These are phyloP conservation scores for Candida dubliniensis DNA, from an alignment of 1,139 yeast species.

Conservation along the genomic window DNA sequence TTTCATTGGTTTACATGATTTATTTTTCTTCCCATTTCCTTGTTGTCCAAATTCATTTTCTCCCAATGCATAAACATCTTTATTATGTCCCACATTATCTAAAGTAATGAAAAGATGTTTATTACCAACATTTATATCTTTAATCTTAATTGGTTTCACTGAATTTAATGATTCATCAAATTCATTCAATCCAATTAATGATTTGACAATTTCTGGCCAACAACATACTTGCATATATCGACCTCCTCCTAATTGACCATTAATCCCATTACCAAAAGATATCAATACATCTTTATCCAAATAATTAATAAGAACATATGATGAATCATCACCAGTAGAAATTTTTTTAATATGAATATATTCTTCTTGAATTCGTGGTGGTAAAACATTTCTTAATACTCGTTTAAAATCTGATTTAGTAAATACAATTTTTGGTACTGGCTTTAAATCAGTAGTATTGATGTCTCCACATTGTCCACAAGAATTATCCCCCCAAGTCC, in stretches of 20 bases:
- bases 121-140: slow-evolving; percentile 58
- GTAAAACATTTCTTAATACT: slow-evolving; percentile 20
- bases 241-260: slow-evolving; percentile 87
- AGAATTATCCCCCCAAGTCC: slow-evolving; percentile 83
- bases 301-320: slow-evolving; percentile 51
- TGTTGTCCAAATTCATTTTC: slow-evolving; percentile 79
- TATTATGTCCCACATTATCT: slow-evolving; percentile 39
- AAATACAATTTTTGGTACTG: slow-evolving; percentile 64
- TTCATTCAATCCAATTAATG: slow-evolving; percentile 46
- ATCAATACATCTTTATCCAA: slow-evolving; percentile 37
- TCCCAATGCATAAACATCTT: slow-evolving; percentile 80
- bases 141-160: slow-evolving; percentile 46
- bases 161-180: slow-evolving; percentile 33
- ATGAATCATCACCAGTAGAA: slow-evolving; percentile 68
- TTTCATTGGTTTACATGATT: slow-evolving; percentile 54
- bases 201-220: slow-evolving; percentile 62
- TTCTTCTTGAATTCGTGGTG: slow-evolving; percentile 35
- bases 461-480: slow-evolving; percentile 82
- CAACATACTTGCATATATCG: slow-evolving; percentile 72
- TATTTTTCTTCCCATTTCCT: slow-evolving; percentile 75
- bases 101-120: slow-evolving; percentile 68
- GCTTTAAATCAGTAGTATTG: slow-evolving; percentile 57
- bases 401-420: slow-evolving; percentile 20
- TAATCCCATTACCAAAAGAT: slow-evolving; percentile 80
- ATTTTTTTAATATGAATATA: slow-evolving; percentile 47